These are phyloP conservation scores for Hemileccinum hortonii DNA, from an alignment of 1,284 basidiomycete genomes.

Conservation along the genomic window DNA sequence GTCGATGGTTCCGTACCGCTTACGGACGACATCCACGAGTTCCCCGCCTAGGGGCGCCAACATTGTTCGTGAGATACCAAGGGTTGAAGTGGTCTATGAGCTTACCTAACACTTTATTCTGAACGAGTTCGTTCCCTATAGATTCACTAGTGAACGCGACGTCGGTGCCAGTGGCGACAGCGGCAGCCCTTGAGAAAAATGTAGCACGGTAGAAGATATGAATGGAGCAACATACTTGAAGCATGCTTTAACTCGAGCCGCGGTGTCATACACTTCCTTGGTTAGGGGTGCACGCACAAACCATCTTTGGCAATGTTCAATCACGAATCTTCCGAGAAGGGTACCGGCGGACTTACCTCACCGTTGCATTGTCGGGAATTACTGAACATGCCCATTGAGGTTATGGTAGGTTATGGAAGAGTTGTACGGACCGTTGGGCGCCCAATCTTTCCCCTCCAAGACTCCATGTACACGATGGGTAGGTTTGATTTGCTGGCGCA, in stretches of 20 bases:
- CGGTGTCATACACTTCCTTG: slow-evolving; percentile 54
- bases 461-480: slow-evolving; percentile 65
- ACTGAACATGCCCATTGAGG: slow-evolving; percentile 42
- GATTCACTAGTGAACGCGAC: slow-evolving; percentile 45
- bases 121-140: slow-evolving; percentile 58
- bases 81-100: background rate
- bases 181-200: slow-evolving; percentile 18
- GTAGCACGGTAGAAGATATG: background rate
- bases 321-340: background rate
- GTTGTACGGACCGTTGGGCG: slow-evolving; percentile 50
- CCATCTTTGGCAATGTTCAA: slow-evolving; percentile 42
- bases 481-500: slow-evolving; percentile 73
- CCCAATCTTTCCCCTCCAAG: slow-evolving; percentile 62
- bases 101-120: slow-evolving; percentile 60
- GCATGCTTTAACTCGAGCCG: slow-evolving; percentile 62
- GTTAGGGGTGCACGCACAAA: slow-evolving; percentile 68
- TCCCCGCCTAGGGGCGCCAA: slow-evolving; percentile 45
- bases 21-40: slow-evolving; percentile 51
- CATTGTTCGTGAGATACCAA: background rate
- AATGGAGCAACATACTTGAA: slow-evolving; percentile 56
- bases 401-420: background rate
- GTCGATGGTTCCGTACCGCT: slow-evolving; percentile 54
- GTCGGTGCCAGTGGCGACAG: slow-evolving; percentile 65
- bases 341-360: slow-evolving; percentile 42
- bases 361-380: slow-evolving; percentile 74